These are phyloP conservation scores for Breviolum minutum DNA, from an alignment of 73 alveolate genomes.

Conservation along the genomic window DNA sequence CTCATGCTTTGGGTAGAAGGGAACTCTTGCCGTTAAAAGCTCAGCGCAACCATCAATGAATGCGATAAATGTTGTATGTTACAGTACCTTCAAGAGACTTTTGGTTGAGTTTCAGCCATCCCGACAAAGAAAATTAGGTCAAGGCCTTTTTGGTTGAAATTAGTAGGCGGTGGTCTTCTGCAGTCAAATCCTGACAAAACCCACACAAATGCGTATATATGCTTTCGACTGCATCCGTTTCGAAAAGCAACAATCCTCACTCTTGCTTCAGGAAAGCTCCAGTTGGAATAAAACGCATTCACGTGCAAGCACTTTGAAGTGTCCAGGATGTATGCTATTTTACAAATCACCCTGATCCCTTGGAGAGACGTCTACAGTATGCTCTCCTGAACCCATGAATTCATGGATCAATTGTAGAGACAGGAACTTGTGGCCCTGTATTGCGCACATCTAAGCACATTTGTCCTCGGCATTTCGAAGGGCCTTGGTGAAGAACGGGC, in stretches of 20 bases:
- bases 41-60: not conserved
- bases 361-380: no score
- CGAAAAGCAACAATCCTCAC: not conserved
- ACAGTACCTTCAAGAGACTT: no score
- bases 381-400: no score
- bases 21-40: no score
- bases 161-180: constrained; percentile 67
- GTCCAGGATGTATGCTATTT: no score
- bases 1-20: no score
- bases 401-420: no score
- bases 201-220: not conserved
- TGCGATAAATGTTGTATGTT: no score
- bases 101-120: not conserved
- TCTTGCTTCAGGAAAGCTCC: not conserved
- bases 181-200: constrained; percentile 15
- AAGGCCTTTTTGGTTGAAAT: constrained; percentile 37
- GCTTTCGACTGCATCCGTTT: not conserved
- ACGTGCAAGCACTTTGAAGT: no score
- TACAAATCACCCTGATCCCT: no score
- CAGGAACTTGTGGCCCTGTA: no score
- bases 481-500: not conserved
- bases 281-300: not conserved
- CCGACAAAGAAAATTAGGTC: not conserved
- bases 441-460: no score
- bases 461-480: constrained; percentile 81